Conservation (phyloP, 148 eudicot species). For the Euryodendron excelsum region DNA sequence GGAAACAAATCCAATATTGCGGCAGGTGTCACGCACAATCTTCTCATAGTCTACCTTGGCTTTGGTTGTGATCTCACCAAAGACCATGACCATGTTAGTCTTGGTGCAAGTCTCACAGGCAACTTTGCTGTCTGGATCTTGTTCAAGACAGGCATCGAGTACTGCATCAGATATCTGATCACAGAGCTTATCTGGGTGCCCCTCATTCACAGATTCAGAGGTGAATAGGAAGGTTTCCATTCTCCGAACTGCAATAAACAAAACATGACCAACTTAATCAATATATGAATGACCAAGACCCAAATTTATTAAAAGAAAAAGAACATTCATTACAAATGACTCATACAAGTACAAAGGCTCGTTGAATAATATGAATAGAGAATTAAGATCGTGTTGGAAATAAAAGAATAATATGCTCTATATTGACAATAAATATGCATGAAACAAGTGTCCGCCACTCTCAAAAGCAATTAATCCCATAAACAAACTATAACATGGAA, state of each 20-base stretch:
- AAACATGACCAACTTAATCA: background rate
- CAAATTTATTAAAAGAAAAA: too few relatives aligned
- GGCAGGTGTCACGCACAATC: slow-evolving; percentile 7
- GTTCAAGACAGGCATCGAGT: slow-evolving; percentile 7
- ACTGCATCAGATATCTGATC: slow-evolving; percentile 14
- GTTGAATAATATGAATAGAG: too few relatives aligned
- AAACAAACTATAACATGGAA: background rate
- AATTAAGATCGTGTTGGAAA: background rate
- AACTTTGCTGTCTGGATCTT: slow-evolving; percentile 14
- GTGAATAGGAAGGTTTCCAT: slow-evolving; percentile 12
- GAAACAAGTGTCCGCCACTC: background rate
- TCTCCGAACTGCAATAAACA: background rate
- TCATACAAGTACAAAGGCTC: too few relatives aligned
- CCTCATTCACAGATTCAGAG: slow-evolving; percentile 12
- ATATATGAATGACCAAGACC: too few relatives aligned
- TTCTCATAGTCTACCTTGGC: slow-evolving; percentile 8
- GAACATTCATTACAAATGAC: too few relatives aligned
- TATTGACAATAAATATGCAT: background rate
- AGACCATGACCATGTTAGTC: slow-evolving; percentile 13
- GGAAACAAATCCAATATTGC: slow-evolving; percentile 8
- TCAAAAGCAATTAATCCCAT: background rate
- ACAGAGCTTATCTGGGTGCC: slow-evolving; percentile 10
- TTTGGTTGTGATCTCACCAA: slow-evolving; percentile 11
- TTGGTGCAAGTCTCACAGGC: slow-evolving; percentile 10
- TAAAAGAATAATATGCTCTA: background rate